phyloP scores from a whole-genome alignment of 345 rosid genomes.

The Arabis alpina region DNA sequence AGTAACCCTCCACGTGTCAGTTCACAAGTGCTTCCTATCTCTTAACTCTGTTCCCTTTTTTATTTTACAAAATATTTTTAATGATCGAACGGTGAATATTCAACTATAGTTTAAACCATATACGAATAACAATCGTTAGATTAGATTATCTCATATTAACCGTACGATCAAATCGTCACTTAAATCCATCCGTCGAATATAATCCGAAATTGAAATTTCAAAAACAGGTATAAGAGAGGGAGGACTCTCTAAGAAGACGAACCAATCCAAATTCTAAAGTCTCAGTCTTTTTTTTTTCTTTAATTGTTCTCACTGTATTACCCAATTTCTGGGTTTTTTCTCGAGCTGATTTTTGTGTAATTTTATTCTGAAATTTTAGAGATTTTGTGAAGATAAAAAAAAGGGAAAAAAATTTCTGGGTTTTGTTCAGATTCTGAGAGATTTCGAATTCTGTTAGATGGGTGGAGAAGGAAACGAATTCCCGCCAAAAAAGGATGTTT shows the following conservation, averaged over 20 bases:
- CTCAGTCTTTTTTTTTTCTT: conserved; percentile 32
- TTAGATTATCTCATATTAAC: conserved; percentile 18
- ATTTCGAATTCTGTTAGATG: conserved; percentile 46
- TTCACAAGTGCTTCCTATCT: neutral
- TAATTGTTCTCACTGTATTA: neutral
- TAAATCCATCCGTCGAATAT: conserved; percentile 68
- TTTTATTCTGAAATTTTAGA: conserved; percentile 17
- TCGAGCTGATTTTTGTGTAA: conserved; percentile 32
- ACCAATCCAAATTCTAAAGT: conserved; percentile 33
- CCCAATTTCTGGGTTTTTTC: conserved; percentile 32
- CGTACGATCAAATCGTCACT: conserved; percentile 52
- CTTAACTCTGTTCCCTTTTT: neutral
- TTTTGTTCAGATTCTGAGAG: conserved; percentile 13
- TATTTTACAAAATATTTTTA: neutral
- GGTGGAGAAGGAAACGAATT: conserved; percentile 69
- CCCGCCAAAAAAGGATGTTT: conserved; percentile 63
- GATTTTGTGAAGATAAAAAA: neutral
- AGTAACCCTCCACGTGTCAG: conserved; percentile 41
- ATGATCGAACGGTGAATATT: conserved; percentile 55
- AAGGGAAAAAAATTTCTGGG: conserved; percentile 22
- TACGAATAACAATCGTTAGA: conserved; percentile 67
- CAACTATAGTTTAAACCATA: conserved; percentile 32
- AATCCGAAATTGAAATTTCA: conserved; percentile 75
- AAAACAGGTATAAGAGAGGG: conserved; percentile 90
- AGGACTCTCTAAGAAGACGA: conserved; percentile 43